Percentiles rank a stretch among this genome's conserved stretches.
Conservation (phyloP, 1,284 basidiomycete species). For the Ganoderma meredithae region DNA sequence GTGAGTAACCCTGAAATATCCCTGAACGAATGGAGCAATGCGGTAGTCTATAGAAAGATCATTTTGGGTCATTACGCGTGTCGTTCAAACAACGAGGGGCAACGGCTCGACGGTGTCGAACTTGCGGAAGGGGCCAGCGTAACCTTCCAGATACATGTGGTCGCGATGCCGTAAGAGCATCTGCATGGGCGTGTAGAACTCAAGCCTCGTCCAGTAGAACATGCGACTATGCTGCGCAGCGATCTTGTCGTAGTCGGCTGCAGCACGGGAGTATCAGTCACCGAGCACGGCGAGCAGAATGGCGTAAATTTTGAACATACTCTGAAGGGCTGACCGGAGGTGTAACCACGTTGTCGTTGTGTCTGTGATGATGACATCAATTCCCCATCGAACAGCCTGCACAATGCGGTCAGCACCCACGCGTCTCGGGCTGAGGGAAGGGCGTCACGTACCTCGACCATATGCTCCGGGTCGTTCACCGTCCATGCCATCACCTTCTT, state of each 20-base stretch:
- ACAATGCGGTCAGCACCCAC: background rate
- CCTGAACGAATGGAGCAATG: background rate
- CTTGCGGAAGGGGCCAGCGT: constrained; percentile 41
- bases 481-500: constrained; percentile 98
- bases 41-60: constrained; percentile 6
- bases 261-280: constrained; percentile 6
- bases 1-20: constrained; percentile 11
- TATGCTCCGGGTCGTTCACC: constrained; percentile 90
- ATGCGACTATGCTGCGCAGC: constrained; percentile 66
- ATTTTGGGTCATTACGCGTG: background rate
- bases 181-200: constrained; percentile 65
- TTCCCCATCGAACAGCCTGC: constrained; percentile 91
- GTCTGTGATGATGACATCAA: constrained; percentile 93
- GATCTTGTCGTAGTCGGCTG: constrained; percentile 76
- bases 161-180: constrained; percentile 30
- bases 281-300: constrained; percentile 1
- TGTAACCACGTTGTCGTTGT: constrained; percentile 81
- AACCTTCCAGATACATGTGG: constrained; percentile 36
- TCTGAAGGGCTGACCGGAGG: constrained; percentile 70
- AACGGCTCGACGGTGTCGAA: constrained; percentile 23
- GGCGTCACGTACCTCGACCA: constrained; percentile 83
- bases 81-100: constrained; percentile 17
- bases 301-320: constrained; percentile 48
- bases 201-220: constrained; percentile 79
- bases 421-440: background rate